phyloP scores from a whole-genome alignment of 768 basidiomycete species.

The Hericium rajendrae region DNA sequence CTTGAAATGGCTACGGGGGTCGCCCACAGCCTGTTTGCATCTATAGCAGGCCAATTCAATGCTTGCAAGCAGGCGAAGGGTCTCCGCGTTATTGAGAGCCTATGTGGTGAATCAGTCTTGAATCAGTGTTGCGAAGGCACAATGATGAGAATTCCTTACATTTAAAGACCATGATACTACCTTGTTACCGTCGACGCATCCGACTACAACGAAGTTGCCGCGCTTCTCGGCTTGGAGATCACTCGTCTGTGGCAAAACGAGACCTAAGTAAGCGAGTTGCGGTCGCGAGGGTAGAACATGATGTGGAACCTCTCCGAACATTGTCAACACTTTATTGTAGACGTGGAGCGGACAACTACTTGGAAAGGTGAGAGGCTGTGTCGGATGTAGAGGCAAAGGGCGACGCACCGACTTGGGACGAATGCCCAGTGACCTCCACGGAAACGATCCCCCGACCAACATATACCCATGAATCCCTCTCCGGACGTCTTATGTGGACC shows the following conservation, averaged over 20 bases:
- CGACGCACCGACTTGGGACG: conserved; percentile 68
- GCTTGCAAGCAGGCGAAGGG: conserved; percentile 69
- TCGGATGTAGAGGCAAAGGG: background rate
- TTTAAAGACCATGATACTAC: conserved; percentile 85
- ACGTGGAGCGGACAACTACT: conserved; percentile 55
- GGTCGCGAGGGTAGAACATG: background rate
- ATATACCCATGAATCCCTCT: conserved; percentile 74
- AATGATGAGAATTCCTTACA: conserved; percentile 30
- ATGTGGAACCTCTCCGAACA: conserved; percentile 57
- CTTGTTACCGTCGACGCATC: conserved; percentile 61
- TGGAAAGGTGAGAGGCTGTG: conserved; percentile 12
- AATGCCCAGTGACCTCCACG: conserved; percentile 66
- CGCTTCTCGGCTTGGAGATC: conserved; percentile 81
- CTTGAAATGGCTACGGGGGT: conserved; percentile 58
- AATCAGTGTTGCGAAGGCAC: background rate
- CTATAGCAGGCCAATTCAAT: conserved; percentile 80
- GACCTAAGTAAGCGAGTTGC: conserved; percentile 6
- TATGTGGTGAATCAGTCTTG: conserved; percentile 20
- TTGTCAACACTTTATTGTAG: conserved; percentile 57
- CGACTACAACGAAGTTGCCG: conserved; percentile 80
- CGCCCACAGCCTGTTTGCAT: conserved; percentile 57
- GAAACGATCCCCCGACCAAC: conserved; percentile 69
- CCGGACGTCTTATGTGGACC: conserved; percentile 73
- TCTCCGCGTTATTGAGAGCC: conserved; percentile 80
- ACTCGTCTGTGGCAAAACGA: conserved; percentile 32